Evolutionary conservation across 2,329 filamentous ascomycete genomes (phyloP).

Genomic region (Microdochium nivale): DNA sequence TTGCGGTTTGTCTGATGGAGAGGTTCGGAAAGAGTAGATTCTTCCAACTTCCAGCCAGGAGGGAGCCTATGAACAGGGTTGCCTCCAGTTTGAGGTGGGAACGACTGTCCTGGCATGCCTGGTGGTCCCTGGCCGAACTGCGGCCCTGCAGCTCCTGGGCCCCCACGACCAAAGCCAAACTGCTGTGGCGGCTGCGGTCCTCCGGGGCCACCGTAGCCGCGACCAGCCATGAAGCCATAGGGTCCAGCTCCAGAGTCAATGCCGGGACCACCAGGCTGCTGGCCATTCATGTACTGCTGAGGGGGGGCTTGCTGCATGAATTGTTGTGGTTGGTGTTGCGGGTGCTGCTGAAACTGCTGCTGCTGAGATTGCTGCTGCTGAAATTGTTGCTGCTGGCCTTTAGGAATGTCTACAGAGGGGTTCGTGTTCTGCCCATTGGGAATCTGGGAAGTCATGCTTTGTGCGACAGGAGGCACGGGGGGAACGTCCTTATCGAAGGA

Average conservation of each 20-base stretch:
- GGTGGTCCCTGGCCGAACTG: constrained; percentile 9
- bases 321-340: neutral
- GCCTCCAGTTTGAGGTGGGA: constrained; percentile 8
- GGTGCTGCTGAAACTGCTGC: neutral
- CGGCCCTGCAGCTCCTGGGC: constrained; percentile 1
- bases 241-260: neutral
- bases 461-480: constrained; percentile 10
- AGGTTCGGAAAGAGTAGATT: constrained; percentile 45
- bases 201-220: constrained; percentile 7
- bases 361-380: neutral
- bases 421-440: constrained; percentile 13
- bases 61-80: constrained; percentile 32
- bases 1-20: constrained; percentile 29
- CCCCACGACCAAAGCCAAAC: neutral
- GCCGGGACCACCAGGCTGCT: neutral
- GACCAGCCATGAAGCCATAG: constrained; percentile 4
- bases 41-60: constrained; percentile 45
- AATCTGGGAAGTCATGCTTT: constrained; percentile 14
- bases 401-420: neutral
- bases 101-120: constrained; percentile 6
- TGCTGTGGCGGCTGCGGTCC: constrained; percentile 5
- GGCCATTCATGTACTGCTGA: neutral
- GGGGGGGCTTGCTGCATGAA: neutral
- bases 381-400: neutral
- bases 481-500: constrained; percentile 15